phyloP scores from a whole-genome alignment of 2,329 filamentous ascomycete genomes.

The Neofusicoccum parvum region DNA sequence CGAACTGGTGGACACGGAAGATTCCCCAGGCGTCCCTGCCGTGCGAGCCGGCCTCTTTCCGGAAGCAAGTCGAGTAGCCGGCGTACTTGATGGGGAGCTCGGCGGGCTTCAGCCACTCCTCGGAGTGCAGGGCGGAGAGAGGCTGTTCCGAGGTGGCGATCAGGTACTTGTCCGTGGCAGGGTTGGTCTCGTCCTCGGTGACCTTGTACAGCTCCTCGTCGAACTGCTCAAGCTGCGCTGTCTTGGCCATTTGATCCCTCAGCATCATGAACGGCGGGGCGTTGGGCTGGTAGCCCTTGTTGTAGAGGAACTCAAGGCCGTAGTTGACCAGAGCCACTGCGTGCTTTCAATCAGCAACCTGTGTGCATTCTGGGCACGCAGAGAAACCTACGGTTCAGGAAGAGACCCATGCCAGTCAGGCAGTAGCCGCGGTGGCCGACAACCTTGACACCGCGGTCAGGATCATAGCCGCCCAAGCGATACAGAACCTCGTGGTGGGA shows the following conservation, averaged over 20 bases:
- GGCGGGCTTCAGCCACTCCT: slow-evolving; percentile 85
- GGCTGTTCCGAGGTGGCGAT: slow-evolving; percentile 93
- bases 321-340: slow-evolving; percentile 86
- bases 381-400: slow-evolving; percentile 61
- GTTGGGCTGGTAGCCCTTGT: slow-evolving; percentile 78
- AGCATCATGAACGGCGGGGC: slow-evolving; percentile 86
- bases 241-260: slow-evolving; percentile 95
- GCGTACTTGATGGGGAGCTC: slow-evolving; percentile 87
- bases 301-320: slow-evolving; percentile 82
- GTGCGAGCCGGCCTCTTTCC: slow-evolving; percentile 91
- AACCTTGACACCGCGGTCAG: slow-evolving; percentile 85
- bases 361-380: background rate
- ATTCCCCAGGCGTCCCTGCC: slow-evolving; percentile 96
- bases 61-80: slow-evolving; percentile 92
- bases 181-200: slow-evolving; percentile 74
- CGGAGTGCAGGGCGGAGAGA: slow-evolving; percentile 86
- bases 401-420: slow-evolving; percentile 84
- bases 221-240: slow-evolving; percentile 93
- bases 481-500: slow-evolving; percentile 95
- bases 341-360: background rate
- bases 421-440: slow-evolving; percentile 95
- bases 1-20: slow-evolving; percentile 97
- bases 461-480: slow-evolving; percentile 87
- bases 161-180: slow-evolving; percentile 79
- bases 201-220: slow-evolving; percentile 99